These are phyloP conservation scores for Gleditsia sinensis DNA, from an alignment of 306 rosid genomes.

Conservation along the genomic window DNA sequence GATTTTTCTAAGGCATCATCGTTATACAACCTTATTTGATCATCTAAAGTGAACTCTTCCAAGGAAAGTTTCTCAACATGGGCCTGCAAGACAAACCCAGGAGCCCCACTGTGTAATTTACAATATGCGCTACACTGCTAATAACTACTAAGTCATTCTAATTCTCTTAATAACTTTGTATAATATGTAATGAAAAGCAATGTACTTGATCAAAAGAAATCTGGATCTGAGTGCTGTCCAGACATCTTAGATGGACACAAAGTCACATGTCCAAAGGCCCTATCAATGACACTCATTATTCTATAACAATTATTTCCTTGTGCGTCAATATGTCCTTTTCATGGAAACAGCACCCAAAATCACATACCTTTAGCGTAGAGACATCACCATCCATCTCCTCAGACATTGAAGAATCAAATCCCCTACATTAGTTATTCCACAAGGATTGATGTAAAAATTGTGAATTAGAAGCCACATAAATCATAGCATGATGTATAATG, in stretches of 20 bases:
- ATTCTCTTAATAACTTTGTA: constrained; percentile 9
- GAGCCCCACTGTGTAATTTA: constrained; percentile 35
- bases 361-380: constrained; percentile 68
- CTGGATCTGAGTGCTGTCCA: neutral
- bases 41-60: constrained; percentile 80
- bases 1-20: constrained; percentile 38
- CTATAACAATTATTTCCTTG: constrained; percentile 21
- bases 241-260: constrained; percentile 4
- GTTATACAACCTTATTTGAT: constrained; percentile 78
- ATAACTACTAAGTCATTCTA: neutral
- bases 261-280: neutral
- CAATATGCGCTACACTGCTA: constrained; percentile 8
- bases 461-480: constrained; percentile 25
- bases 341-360: neutral
- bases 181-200: constrained; percentile 15
- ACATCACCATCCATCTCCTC: constrained; percentile 74
- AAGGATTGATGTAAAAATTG: constrained; percentile 41
- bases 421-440: constrained; percentile 63
- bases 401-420: constrained; percentile 67
- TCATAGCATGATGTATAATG: constrained; percentile 26
- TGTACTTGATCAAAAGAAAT: constrained; percentile 22
- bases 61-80: constrained; percentile 78
- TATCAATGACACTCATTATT: constrained; percentile 19
- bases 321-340: constrained; percentile 14
- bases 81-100: constrained; percentile 62